A percentile compares a stretch with the other conserved stretches of the same genome.
These are phyloP conservation scores for Fraxinus baroniana DNA, from an alignment of 305 asterid species.

Conservation along the genomic window DNA sequence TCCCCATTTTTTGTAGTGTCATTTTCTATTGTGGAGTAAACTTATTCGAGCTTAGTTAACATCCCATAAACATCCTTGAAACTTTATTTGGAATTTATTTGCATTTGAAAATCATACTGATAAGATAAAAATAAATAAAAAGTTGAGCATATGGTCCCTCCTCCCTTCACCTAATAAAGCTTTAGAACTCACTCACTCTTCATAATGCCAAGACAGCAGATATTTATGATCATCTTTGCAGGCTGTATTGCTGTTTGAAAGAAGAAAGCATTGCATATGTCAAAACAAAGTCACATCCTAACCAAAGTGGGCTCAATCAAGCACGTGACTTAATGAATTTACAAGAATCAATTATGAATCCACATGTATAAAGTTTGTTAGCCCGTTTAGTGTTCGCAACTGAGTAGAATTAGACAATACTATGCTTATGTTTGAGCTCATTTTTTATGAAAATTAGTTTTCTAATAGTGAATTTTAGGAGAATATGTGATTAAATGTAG, in stretches of 20 bases:
- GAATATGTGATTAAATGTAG: too few species aligned
- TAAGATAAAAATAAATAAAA: too few species aligned
- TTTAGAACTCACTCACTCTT: neutral
- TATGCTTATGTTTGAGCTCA: too few species aligned
- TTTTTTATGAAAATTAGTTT: too few species aligned
- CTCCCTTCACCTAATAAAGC: neutral
- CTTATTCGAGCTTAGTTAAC: too few species aligned
- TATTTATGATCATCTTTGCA: neutral
- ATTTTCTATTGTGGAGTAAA: too few species aligned
- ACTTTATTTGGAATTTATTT: too few species aligned
- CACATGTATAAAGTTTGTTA: neutral
- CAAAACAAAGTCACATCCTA: slow-evolving; percentile 13
- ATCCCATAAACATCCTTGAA: too few species aligned
- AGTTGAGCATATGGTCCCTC: neutral
- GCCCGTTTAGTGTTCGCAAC: neutral
- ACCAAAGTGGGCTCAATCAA: slow-evolving; percentile 28
- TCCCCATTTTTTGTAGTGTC: too few species aligned
- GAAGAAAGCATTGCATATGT: neutral
- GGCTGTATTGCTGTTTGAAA: neutral
- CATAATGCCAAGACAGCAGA: neutral
- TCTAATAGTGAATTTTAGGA: too few species aligned
- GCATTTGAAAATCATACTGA: too few species aligned
- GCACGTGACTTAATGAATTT: slow-evolving; percentile 42
- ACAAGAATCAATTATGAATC: slow-evolving; percentile 44
- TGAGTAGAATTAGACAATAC: neutral